phyloP scores from a whole-genome alignment of 495 filamentous ascomycete genomes.

The Penicillium atrosanguineum region DNA sequence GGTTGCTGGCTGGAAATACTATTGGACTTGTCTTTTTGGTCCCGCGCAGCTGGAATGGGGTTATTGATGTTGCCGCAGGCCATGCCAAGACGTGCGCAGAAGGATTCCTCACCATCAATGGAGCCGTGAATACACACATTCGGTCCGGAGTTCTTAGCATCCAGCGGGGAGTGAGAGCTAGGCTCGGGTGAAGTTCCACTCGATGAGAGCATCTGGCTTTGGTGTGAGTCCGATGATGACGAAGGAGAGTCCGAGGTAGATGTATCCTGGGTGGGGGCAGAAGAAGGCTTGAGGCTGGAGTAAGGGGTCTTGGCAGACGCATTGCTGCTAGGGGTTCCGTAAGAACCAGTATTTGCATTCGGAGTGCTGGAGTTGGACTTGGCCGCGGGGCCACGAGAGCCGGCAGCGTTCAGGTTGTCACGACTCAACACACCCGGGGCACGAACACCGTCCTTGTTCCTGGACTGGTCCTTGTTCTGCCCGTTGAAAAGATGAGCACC shows the following conservation, averaged over 20 bases:
- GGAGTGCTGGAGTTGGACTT: conserved; percentile 12
- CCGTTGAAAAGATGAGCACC: conserved; percentile 57
- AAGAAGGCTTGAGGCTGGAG: conserved; percentile 22
- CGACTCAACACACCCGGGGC: conserved; percentile 37
- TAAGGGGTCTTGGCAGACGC: conserved; percentile 11
- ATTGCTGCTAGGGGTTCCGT: conserved; percentile 13
- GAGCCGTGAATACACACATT: conserved; percentile 28
- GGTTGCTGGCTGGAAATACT: conserved; percentile 28
- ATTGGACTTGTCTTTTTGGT: conserved; percentile 25
- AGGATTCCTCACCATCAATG: conserved; percentile 57
- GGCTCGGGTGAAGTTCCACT: conserved; percentile 79
- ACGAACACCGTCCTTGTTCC: conserved; percentile 19
- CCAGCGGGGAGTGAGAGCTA: conserved; percentile 53
- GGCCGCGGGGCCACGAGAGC: conserved; percentile 3
- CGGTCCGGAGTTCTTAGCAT: conserved; percentile 49
- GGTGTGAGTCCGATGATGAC: conserved; percentile 56
- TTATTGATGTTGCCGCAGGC: conserved; percentile 70
- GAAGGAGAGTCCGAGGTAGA: conserved; percentile 56
- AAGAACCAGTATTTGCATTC: conserved; percentile 1
- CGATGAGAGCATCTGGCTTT: conserved; percentile 69
- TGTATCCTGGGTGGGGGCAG: conserved; percentile 34
- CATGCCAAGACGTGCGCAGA: conserved; percentile 70
- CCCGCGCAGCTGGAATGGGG: conserved; percentile 54
- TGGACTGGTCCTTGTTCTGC: conserved; percentile 25
- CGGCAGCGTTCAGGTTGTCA: conserved; percentile 16